Conservation (phyloP, 169 alveolate species). For the Cryptosporidium baileyi region DNA sequence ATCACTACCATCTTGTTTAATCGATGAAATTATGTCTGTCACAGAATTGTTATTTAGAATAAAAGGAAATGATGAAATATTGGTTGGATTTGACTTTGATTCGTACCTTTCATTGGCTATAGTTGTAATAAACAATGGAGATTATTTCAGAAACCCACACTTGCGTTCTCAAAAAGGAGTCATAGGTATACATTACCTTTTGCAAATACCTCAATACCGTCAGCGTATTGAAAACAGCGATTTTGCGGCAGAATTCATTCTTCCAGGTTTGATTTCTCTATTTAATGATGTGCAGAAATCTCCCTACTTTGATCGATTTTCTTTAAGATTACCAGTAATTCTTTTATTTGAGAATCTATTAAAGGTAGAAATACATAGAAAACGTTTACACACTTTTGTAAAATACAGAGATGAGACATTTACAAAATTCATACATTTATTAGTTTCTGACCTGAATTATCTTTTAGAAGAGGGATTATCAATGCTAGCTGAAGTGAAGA, state of each 20-base stretch:
- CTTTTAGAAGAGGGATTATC: conserved; percentile 87
- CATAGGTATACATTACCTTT: conserved; percentile 76
- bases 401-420: conserved; percentile 79
- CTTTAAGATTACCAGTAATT: conserved; percentile 79
- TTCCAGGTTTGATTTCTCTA: conserved; percentile 79
- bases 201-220: conserved; percentile 72
- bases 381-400: conserved; percentile 75
- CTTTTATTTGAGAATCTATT: conserved; percentile 77
- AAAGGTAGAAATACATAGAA: conserved; percentile 73
- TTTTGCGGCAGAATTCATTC: conserved; percentile 71
- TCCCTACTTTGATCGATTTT: conserved; percentile 79
- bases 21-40: conserved; percentile 78
- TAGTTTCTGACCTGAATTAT: conserved; percentile 83
- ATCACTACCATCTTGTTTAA: conserved; percentile 76
- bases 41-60: conserved; percentile 71
- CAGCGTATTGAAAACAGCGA: conserved; percentile 72
- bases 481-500: conserved; percentile 83
- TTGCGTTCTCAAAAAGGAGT: conserved; percentile 82
- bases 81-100: conserved; percentile 82
- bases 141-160: conserved; percentile 82
- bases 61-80: conserved; percentile 70
- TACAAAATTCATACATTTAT: conserved; percentile 85
- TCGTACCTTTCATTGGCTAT: conserved; percentile 80
- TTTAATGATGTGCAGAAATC: conserved; percentile 83
- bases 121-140: conserved; percentile 80